Evolutionary conservation across 768 basidiomycete genomes (phyloP).

Genomic region (Leucosporidium scottii): DNA sequence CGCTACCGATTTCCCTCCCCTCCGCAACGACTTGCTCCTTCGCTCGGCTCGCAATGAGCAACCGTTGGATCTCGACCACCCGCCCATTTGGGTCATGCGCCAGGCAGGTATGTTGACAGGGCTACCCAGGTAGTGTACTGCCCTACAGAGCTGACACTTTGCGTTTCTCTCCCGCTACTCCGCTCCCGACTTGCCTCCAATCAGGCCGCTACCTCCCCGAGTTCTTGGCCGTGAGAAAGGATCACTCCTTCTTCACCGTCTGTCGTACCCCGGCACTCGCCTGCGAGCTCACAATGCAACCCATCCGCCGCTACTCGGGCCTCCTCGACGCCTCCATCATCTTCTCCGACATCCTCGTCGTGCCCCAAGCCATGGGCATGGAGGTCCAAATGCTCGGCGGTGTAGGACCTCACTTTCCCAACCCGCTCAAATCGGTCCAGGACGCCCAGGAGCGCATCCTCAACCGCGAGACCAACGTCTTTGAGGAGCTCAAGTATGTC

Average conservation of each 20-base stretch:
- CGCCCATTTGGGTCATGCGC: constrained; percentile 39
- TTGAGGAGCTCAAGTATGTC: constrained; percentile 73
- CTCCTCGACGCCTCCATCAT: constrained; percentile 94
- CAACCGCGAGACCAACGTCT: constrained; percentile 67
- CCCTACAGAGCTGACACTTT: not conserved
- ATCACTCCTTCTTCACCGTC: constrained; percentile 89
- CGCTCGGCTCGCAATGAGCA: not conserved
- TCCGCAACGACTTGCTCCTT: constrained; percentile 42
- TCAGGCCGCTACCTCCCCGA: constrained; percentile 47
- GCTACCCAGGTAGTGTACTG: not conserved
- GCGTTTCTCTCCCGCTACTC: not conserved
- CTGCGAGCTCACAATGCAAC: constrained; percentile 82
- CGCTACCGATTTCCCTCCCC: constrained; percentile 39
- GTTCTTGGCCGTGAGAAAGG: constrained; percentile 75
- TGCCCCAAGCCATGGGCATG: constrained; percentile 97
- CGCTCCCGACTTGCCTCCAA: too few relatives aligned
- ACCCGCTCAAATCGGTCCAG: constrained; percentile 69
- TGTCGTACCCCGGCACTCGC: constrained; percentile 89
- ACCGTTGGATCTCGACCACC: constrained; percentile 12
- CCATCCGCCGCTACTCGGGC: constrained; percentile 76
- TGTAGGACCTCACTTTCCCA: constrained; percentile 66
- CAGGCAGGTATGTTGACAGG: constrained; percentile 8
- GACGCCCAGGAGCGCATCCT: constrained; percentile 68
- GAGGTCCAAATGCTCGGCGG: constrained; percentile 83
- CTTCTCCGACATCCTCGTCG: constrained; percentile 95